phyloP scores from a whole-genome alignment of 768 basidiomycete species.

The Termitomyces sp. region DNA sequence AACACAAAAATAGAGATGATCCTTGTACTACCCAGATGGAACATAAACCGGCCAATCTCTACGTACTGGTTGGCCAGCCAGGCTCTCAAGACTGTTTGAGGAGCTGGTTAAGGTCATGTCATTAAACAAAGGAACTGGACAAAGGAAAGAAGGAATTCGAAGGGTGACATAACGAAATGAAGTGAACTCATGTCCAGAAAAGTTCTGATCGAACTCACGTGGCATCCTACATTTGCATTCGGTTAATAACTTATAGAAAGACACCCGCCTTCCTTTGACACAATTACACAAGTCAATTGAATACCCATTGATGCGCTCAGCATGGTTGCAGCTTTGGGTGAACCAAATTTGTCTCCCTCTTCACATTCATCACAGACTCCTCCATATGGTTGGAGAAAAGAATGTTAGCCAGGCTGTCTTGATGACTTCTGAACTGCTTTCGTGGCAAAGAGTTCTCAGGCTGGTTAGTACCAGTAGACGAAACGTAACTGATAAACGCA shows the following conservation, averaged over 20 bases:
- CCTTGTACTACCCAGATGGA: constrained; percentile 13
- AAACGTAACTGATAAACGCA: too few relatives aligned
- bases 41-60: constrained; percentile 15
- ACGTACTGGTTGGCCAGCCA: not conserved
- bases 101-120: not conserved
- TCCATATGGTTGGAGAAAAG: not conserved
- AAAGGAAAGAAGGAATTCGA: constrained; percentile 7
- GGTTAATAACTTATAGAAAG: too few relatives aligned
- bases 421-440: not conserved
- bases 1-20: not conserved
- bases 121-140: constrained; percentile 1
- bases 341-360: not conserved
- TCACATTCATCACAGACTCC: not conserved
- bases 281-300: not conserved
- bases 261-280: not conserved
- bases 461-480: too few relatives aligned
- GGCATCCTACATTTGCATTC: constrained; percentile 4
- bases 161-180: constrained; percentile 13
- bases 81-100: constrained; percentile 3
- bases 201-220: constrained; percentile 31
- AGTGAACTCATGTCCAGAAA: constrained; percentile 20
- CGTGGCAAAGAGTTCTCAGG: not conserved
- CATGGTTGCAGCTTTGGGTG: not conserved
- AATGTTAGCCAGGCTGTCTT: not conserved
- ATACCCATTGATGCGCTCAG: not conserved